These are phyloP conservation scores for Teunomyces atbi DNA, from an alignment of 805 yeast species.

Conservation along the genomic window DNA sequence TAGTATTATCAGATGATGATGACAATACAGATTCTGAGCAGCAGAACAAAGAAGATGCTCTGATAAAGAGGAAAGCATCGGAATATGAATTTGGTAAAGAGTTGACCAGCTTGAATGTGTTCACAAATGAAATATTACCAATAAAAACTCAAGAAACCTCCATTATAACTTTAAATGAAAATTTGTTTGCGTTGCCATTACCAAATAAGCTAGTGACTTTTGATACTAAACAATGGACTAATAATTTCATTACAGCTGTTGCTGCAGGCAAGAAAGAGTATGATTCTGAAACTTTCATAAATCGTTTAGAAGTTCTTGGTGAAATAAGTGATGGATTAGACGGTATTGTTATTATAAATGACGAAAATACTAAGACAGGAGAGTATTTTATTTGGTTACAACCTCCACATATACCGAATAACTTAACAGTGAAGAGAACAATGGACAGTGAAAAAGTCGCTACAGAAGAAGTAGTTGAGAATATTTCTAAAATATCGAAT, in stretches of 20 bases:
- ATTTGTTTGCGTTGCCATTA: neutral
- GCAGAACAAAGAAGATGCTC: neutral
- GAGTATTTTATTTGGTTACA: constrained; percentile 18
- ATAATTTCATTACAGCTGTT: neutral
- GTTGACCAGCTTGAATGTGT: neutral
- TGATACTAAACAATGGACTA: neutral
- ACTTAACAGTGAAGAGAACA: neutral
- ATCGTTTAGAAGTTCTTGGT: neutral
- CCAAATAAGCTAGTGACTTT: neutral
- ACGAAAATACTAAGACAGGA: constrained; percentile 28
- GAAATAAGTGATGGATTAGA: neutral
- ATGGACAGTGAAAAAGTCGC: neutral
- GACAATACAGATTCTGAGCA: constrained; percentile 5
- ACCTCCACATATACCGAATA: neutral
- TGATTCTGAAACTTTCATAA: neutral
- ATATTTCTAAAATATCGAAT: too few species aligned
- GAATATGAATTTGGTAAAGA: neutral
- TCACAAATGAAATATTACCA: constrained; percentile 2
- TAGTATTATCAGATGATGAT: constrained; percentile 14
- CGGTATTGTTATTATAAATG: constrained; percentile 18
- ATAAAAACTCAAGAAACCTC: neutral
- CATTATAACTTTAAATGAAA: neutral
- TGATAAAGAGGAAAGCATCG: neutral
- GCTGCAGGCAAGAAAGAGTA: neutral
- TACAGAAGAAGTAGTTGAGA: neutral